A percentile compares a stretch with the other conserved stretches of the same genome.
phyloP scores from a whole-genome alignment of 1,139 yeast species.

The Nakaseomyces uthaithaninus region DNA sequence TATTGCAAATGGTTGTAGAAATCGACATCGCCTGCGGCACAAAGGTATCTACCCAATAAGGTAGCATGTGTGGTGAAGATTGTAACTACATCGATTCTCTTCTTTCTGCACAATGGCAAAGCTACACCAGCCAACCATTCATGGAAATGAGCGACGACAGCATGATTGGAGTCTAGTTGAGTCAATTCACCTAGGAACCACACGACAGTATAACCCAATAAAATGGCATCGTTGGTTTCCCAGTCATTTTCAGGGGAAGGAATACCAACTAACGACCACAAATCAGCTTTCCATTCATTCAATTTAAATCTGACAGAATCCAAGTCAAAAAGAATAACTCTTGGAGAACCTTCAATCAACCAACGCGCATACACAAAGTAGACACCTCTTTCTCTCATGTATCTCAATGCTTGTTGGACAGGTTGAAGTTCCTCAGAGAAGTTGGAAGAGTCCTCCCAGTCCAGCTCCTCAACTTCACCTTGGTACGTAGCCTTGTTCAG shows the following conservation, averaged over 20 bases:
- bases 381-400: conserved; percentile 69
- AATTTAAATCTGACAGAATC: conserved; percentile 58
- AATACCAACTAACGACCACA: conserved; percentile 87
- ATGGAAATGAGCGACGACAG: conserved; percentile 88
- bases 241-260: conserved; percentile 84
- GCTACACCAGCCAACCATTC: conserved; percentile 98
- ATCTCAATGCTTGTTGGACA: conserved; percentile 37
- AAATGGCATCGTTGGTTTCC: conserved; percentile 84
- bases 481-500: conserved; percentile 70
- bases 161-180: conserved; percentile 70
- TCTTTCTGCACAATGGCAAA: conserved; percentile 78
- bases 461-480: conserved; percentile 83
- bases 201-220: conserved; percentile 85
- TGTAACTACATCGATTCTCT: conserved; percentile 86
- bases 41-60: conserved; percentile 79
- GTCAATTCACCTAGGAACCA: conserved; percentile 97
- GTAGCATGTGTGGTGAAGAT: conserved; percentile 97
- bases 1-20: conserved; percentile 82
- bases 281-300: conserved; percentile 87
- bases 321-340: conserved; percentile 79
- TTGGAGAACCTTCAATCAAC: conserved; percentile 97
- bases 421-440: conserved; percentile 29
- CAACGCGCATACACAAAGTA: conserved; percentile 83
- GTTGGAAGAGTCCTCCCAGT: conserved; percentile 53
- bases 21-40: conserved; percentile 81